Evolutionary conservation across 768 basidiomycete genomes (phyloP), one percentile per base, ranked within the genome.

Genomic region (Suillus spraguei): DNA sequence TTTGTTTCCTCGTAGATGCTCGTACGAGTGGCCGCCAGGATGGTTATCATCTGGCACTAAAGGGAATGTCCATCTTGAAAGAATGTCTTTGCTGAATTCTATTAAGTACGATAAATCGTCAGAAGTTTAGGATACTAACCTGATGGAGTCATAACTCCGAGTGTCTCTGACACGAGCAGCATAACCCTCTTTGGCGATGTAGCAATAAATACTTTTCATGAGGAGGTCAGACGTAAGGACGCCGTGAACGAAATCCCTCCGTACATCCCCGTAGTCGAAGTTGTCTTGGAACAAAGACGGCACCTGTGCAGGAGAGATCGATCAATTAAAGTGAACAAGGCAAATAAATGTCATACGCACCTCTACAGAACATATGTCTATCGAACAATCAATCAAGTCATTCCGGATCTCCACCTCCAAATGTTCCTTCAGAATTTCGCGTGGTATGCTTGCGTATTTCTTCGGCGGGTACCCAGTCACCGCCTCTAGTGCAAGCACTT

Each of bases 281-380:
- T 99, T 99, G 78, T 99, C 97, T 74, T 96, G 95, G 79, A 99
- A 99, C 5, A 98, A 74, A 1, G 96, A 96, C 1, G 95, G 95
- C 42, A 99, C 92, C 91, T 97, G 69, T 16, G 58, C 61, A 63
- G 59, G 36, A 41, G n/a, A 64, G 39, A 54, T 46, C 4, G 53
- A 42, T 67, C 58, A 54, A 49, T 11, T n/a, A 47, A n/a, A 4
- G 47, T 32, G 47, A 52, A 56, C 56, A 35, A 10, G 28, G 22
- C 42, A 59, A 38, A 9, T 32, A 20, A 46, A 9, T 22, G 35
- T 9, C 35, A n/a, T 41, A 66, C 81, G 36, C 56, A 94, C 95
- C 83, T 97, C 95, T 24, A 94, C 89, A 24, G 93, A 94, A 79
- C 97, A 99, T 39, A 99, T 85, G 68, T 98, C 95, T 65, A 97